Evolutionary conservation across 441 rosid species (phyloP).

Genomic region (Pelargonium myrrhifolium): DNA sequence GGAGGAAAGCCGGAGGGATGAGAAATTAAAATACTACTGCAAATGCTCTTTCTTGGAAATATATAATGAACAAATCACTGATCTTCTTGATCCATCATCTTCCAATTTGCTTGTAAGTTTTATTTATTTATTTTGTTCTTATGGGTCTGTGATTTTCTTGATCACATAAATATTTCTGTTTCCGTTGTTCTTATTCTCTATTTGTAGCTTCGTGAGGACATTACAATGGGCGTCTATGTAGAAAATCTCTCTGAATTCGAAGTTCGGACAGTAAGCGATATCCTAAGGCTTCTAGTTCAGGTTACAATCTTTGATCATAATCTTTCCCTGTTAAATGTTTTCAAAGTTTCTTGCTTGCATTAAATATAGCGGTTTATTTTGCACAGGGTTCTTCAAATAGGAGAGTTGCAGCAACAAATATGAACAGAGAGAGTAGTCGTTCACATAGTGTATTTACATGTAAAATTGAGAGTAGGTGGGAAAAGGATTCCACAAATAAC

Average conservation of each 20-base stretch:
- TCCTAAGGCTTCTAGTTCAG: constrained; percentile 76
- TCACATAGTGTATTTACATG: constrained; percentile 98
- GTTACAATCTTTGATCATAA: constrained; percentile 28
- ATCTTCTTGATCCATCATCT: constrained; percentile 93
- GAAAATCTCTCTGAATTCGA: constrained; percentile 95
- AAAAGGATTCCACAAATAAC: constrained; percentile 81
- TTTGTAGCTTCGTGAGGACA: constrained; percentile 85
- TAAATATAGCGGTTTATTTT: constrained; percentile 14
- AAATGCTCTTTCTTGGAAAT: constrained; percentile 98
- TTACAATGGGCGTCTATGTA: constrained; percentile 75
- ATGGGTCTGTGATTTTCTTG: neutral
- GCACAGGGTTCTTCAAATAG: constrained; percentile 83
- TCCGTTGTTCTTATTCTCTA: constrained; percentile 11
- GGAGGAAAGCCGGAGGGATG: constrained; percentile 95
- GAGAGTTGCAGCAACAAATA: constrained; percentile 93
- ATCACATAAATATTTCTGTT: neutral
- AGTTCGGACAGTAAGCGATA: constrained; percentile 73
- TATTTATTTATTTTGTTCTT: constrained; percentile 9
- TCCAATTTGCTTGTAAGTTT: constrained; percentile 62
- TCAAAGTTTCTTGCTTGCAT: constrained; percentile 6
- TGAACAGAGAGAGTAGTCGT: constrained; percentile 97
- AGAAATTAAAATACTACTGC: constrained; percentile 77
- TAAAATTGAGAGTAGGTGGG: constrained; percentile 95
- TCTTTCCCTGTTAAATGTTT: constrained; percentile 1
- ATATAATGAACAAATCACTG: constrained; percentile 88